phyloP scores from a whole-genome alignment of 371 early-diverging fungal genomes.

The Mortierella sp. region DNA sequence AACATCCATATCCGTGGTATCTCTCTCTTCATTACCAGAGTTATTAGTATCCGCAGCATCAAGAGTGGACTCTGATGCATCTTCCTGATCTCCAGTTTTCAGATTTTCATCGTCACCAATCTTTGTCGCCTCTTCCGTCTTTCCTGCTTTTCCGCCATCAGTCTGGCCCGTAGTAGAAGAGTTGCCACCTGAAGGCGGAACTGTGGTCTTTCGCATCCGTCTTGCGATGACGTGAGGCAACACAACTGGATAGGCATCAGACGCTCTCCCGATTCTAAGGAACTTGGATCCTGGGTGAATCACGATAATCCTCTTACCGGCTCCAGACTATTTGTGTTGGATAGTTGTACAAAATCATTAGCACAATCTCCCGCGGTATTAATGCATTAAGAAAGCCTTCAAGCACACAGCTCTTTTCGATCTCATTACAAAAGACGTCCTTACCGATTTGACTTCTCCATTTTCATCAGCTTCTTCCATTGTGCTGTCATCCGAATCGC shows the following conservation, averaged over 20 bases:
- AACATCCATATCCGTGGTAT: conserved; percentile 26
- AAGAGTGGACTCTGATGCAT: conserved; percentile 2
- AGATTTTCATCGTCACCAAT: conserved; percentile 9
- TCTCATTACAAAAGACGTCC: no score
- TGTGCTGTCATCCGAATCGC: conserved; percentile 42
- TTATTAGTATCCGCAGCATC: conserved; percentile 3
- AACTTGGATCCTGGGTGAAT: conserved; percentile 90
- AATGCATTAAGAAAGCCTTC: no score
- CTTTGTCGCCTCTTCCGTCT: conserved; percentile 4
- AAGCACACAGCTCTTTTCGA: no score
- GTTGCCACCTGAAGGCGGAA: background rate
- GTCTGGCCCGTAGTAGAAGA: no score
- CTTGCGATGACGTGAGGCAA: conserved; percentile 88
- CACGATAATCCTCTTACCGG: conserved; percentile 69
- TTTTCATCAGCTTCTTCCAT: conserved; percentile 45
- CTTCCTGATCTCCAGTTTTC: background rate
- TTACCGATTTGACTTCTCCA: conserved; percentile 40
- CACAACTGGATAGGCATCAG: conserved; percentile 81
- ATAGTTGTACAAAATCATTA: no score
- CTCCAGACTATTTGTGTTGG: conserved; percentile 33
- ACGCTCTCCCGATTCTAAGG: conserved; percentile 81
- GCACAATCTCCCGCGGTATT: no score
- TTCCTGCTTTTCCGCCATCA: background rate
- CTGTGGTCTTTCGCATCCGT: conserved; percentile 35
- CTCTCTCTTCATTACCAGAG: conserved; percentile 3